Evolutionary conservation across 2,329 filamentous ascomycete species (phyloP).

Genomic region (Fusarium chlamydosporum): DNA sequence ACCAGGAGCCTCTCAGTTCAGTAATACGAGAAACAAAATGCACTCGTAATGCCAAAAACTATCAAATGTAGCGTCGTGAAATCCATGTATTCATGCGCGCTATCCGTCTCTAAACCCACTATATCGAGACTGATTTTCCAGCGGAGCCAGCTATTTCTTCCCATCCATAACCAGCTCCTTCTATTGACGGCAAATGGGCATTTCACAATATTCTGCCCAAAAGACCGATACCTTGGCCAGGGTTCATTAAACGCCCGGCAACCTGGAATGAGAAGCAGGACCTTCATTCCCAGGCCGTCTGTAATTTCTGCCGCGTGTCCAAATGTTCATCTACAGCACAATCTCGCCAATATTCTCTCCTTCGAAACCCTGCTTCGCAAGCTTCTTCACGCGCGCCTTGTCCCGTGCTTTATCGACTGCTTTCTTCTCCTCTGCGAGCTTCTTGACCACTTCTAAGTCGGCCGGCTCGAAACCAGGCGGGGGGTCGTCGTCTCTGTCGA

Average conservation of each 20-base stretch:
- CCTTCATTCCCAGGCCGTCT: slow-evolving; percentile 5
- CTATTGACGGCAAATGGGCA: slow-evolving; percentile 56
- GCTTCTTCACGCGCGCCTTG: slow-evolving; percentile 77
- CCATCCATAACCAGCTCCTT: slow-evolving; percentile 16
- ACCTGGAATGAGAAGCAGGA: slow-evolving; percentile 15
- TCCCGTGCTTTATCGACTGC: slow-evolving; percentile 78
- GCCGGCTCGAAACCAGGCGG: slow-evolving; percentile 79
- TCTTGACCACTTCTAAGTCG: slow-evolving; percentile 77
- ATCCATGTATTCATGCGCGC: slow-evolving; percentile 41
- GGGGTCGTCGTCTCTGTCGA: slow-evolving; percentile 93
- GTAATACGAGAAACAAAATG: not conserved
- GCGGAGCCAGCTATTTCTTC: slow-evolving; percentile 16
- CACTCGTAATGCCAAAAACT: not conserved
- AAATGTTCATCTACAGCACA: slow-evolving; percentile 64
- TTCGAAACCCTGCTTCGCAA: slow-evolving; percentile 87
- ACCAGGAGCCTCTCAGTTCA: not conserved
- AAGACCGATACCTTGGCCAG: slow-evolving; percentile 47
- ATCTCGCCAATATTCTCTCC: slow-evolving; percentile 85
- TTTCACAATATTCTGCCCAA: slow-evolving; percentile 76
- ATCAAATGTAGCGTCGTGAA: slow-evolving; percentile 12
- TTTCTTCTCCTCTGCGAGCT: slow-evolving; percentile 80
- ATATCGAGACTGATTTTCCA: slow-evolving; percentile 20
- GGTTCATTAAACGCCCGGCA: slow-evolving; percentile 22
- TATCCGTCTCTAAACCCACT: slow-evolving; percentile 35
- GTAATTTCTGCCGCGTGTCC: slow-evolving; percentile 22